Percentiles rank a stretch among this genome's conserved stretches.
These are phyloP conservation scores for Leccinellum rugosiceps DNA, from an alignment of 768 basidiomycete species.

Conservation along the genomic window DNA sequence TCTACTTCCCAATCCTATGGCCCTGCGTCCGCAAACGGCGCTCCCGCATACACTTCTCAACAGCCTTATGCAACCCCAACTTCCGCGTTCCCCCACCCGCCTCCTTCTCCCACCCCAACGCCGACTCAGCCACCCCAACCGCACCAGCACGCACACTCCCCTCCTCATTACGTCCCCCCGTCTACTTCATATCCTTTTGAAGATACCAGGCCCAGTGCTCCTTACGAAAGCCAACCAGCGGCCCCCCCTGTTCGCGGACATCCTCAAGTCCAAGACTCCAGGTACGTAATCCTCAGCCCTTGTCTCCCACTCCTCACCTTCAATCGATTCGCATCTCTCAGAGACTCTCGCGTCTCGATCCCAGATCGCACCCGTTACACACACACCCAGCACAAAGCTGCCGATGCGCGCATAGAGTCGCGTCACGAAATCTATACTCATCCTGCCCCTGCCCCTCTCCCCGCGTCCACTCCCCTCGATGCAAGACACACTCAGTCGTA, in stretches of 20 bases:
- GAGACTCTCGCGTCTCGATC: constrained; percentile 21
- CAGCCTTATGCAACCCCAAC: constrained; percentile 23
- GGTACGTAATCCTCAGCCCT: constrained; percentile 15
- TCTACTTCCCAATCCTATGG: constrained; percentile 20
- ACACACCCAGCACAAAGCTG: constrained; percentile 14
- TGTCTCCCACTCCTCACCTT: background rate
- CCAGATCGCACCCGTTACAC: constrained; percentile 24
- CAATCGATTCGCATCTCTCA: constrained; percentile 15
- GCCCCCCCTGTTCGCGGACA: constrained; percentile 18
- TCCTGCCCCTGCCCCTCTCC: constrained; percentile 5
- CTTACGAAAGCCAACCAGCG: constrained; percentile 18
- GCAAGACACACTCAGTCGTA: constrained; percentile 21
- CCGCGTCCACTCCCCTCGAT: constrained; percentile 17
- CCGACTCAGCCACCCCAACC: constrained; percentile 25
- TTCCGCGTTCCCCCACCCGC: constrained; percentile 27
- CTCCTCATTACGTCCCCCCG: constrained; percentile 23
- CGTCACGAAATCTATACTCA: constrained; percentile 27
- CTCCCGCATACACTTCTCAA: constrained; percentile 15
- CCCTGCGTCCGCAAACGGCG: constrained; percentile 8
- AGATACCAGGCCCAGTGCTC: constrained; percentile 12
- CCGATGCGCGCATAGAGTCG: constrained; percentile 24
- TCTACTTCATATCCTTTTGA: constrained; percentile 23
- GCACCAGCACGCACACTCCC: constrained; percentile 17
- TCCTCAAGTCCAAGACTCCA: constrained; percentile 17
- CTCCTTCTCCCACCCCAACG: constrained; percentile 30